Evolutionary conservation across 2,329 filamentous ascomycete genomes (phyloP), one percentile per base, ranked within the genome.

Genomic region (Fusarium succisae): DNA sequence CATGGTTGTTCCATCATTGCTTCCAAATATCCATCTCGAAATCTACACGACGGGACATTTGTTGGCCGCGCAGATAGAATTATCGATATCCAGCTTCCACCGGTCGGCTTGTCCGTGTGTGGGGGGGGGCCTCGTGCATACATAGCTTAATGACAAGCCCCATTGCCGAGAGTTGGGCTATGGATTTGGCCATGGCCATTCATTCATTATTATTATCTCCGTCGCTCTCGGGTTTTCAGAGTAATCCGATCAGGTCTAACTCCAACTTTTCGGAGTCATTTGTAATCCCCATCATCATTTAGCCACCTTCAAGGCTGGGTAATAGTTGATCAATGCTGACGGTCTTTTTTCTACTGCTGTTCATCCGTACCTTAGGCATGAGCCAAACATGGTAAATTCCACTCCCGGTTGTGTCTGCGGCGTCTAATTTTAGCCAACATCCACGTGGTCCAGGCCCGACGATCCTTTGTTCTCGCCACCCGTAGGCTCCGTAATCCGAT

Each of bases 61-160:
- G 35, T 57, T 30, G 55, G n/a, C 30, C 44, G 26, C 51, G 32
- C 26, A 37, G 43, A 59, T 48, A 30, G 47, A 72, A 47, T 50
- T 38, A 26, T 60, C 24, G 43, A 30, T 37, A 50, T 51, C 48
- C 75, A 74, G 75, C 75, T 73, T 67, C 58, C 59, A 72, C 66
- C 38, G 66, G 74, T 78, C 76, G 76, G 76, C 73, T 57, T 77
- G 66, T 65, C 76, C 76, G 76, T 57, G 73, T 66, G 69, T 55
- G 60, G 65, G 66, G 32, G 26, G 26, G 56, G 50, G 18, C 18
- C 26, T n/a, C 35, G 39, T 55, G 32, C 20, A 39, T 35, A 55
- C 55, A 38, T 43, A 68, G 38, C 58, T 53, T 47, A 38, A 54
- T 51, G 44, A 35, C 51, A 51, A 66, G 57, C 55, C 60, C 51